Evolutionary conservation across 805 yeast species (phyloP).

Genomic region (Myxozyma vanderwaltii): DNA sequence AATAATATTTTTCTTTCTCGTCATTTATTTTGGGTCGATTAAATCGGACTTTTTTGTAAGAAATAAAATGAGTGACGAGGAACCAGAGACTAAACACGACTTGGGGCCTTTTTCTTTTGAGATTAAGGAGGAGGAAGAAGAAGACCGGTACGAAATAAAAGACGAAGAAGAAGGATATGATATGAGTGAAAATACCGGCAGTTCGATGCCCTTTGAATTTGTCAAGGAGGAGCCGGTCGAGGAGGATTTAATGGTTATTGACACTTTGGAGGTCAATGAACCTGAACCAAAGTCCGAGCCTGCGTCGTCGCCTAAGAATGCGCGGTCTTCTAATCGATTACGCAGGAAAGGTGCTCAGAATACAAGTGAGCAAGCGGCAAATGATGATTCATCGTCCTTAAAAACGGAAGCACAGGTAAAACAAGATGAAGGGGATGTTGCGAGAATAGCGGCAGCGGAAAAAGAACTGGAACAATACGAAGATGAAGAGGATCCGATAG

Average conservation of each 20-base stretch:
- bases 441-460: neutral
- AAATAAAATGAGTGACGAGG: neutral
- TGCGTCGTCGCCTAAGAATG: neutral
- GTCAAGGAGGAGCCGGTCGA: constrained; percentile 15
- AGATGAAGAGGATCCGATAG: constrained; percentile 57
- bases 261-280: constrained; percentile 1
- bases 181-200: neutral
- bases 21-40: neutral
- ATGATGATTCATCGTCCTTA: neutral
- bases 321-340: neutral
- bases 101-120: constrained; percentile 10
- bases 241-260: constrained; percentile 7
- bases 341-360: neutral
- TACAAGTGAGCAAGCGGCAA: neutral
- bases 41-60: neutral
- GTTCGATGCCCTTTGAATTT: neutral
- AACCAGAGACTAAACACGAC: neutral
- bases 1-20: too few species aligned
- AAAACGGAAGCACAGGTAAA: neutral
- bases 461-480: neutral
- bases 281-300: too few species aligned
- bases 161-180: neutral
- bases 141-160: too few species aligned
- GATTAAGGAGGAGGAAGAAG: constrained; percentile 13
- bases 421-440: neutral